A percentile compares a stretch with the other conserved stretches of the same genome.
phyloP scores from a whole-genome alignment of 768 basidiomycete genomes.

The Sarcodon aspratus region DNA sequence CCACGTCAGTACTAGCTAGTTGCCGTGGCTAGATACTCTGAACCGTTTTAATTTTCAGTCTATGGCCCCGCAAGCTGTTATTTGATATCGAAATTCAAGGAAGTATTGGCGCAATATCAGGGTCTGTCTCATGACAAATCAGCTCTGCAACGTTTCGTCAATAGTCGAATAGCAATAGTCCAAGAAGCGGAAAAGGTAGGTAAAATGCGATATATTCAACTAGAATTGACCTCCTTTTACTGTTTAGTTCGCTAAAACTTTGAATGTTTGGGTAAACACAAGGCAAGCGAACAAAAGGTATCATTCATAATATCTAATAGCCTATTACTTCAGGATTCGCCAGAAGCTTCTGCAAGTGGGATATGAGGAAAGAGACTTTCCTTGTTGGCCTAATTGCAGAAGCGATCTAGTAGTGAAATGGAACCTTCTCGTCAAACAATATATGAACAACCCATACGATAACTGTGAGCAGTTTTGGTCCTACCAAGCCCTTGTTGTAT shows the following conservation, averaged over 20 bases:
- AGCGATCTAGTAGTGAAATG: neutral
- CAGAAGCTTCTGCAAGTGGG: conserved; percentile 2
- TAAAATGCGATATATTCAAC: neutral
- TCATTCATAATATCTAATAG: neutral
- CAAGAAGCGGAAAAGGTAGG: neutral
- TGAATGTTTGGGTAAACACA: neutral
- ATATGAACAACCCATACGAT: neutral
- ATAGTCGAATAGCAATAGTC: neutral
- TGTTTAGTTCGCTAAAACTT: neutral
- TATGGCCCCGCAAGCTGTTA: neutral
- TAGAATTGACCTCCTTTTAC: neutral
- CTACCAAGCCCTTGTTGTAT: neutral
- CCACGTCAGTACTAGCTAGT: neutral
- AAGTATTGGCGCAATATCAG: no score
- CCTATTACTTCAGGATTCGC: neutral
- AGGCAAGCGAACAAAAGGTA: neutral
- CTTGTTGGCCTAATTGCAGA: neutral
- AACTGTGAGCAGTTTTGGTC: no score
- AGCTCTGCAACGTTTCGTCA: no score
- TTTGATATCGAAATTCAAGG: no score
- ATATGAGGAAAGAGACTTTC: conserved; percentile 2
- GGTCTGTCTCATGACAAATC: no score
- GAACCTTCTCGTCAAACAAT: neutral
- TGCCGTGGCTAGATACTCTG: neutral
- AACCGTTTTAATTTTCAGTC: neutral